Evolutionary conservation across 169 alveolate genomes (phyloP).

Genomic region (Babesia sp.): DNA sequence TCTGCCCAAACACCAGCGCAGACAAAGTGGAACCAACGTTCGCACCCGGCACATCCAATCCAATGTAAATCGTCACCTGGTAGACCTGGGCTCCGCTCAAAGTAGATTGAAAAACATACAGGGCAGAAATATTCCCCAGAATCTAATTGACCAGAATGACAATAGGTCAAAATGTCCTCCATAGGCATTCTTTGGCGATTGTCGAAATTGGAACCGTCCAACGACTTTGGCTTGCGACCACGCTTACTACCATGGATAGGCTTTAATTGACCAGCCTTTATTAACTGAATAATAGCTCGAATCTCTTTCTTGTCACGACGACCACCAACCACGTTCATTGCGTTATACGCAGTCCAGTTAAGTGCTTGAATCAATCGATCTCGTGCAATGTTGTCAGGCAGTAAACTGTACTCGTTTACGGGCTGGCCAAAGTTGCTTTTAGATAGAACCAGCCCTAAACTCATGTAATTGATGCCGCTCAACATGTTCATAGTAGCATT

Average conservation of each 20-base stretch:
- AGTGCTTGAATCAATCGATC: constrained; percentile 65
- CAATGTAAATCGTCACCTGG: constrained; percentile 82
- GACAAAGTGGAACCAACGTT: constrained; percentile 79
- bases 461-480: constrained; percentile 47
- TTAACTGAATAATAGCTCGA: constrained; percentile 30
- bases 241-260: constrained; percentile 70
- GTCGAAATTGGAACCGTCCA: constrained; percentile 68
- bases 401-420: constrained; percentile 21
- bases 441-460: constrained; percentile 49
- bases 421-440: constrained; percentile 38
- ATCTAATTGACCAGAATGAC: constrained; percentile 58
- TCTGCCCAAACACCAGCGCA: constrained; percentile 73
- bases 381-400: constrained; percentile 58
- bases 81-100: constrained; percentile 76
- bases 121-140: constrained; percentile 77
- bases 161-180: constrained; percentile 65
- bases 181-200: constrained; percentile 66
- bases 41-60: constrained; percentile 82
- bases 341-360: constrained; percentile 51
- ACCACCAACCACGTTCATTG: constrained; percentile 24
- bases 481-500: constrained; percentile 28
- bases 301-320: constrained; percentile 50
- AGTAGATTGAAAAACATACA: constrained; percentile 72
- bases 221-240: constrained; percentile 68
- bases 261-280: constrained; percentile 57